A percentile compares a stretch with the other conserved stretches of the same genome.
Evolutionary conservation across 1,139 yeast species (phyloP).

Genomic region (Barnettozyma hawaiiensis): DNA sequence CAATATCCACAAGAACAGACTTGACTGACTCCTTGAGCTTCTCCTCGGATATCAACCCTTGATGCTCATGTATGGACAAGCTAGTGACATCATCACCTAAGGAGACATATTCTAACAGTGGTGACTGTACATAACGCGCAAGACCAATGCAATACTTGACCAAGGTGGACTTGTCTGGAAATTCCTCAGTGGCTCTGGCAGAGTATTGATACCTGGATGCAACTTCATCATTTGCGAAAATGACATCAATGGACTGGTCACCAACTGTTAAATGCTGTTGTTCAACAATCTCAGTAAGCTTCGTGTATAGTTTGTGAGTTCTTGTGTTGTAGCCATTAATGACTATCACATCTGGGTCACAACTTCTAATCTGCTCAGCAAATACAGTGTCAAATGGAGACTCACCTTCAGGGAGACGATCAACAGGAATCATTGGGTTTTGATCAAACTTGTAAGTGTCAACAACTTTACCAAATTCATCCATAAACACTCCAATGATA

Average conservation of each 20-base stretch:
- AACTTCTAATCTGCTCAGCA: constrained; percentile 44
- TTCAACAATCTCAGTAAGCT: constrained; percentile 52
- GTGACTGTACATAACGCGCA: constrained; percentile 88
- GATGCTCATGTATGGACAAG: constrained; percentile 70
- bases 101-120: constrained; percentile 81
- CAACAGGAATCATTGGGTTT: constrained; percentile 45
- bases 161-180: constrained; percentile 80
- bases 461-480: constrained; percentile 73
- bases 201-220: constrained; percentile 86
- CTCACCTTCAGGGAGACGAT: constrained; percentile 34
- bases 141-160: constrained; percentile 85
- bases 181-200: constrained; percentile 67
- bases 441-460: constrained; percentile 76
- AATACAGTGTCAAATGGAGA: constrained; percentile 51
- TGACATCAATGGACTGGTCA: constrained; percentile 40
- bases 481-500: constrained; percentile 72
- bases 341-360: constrained; percentile 82
- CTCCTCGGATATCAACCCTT: constrained; percentile 63
- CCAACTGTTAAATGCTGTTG: constrained; percentile 51
- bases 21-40: constrained; percentile 63
- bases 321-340: constrained; percentile 83
- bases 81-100: constrained; percentile 70
- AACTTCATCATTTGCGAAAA: constrained; percentile 91
- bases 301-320: constrained; percentile 55
- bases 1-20: constrained; percentile 82